Base-by-base conservation (phyloP, 345 rosid genomes). In the Viola odorata region DNA sequence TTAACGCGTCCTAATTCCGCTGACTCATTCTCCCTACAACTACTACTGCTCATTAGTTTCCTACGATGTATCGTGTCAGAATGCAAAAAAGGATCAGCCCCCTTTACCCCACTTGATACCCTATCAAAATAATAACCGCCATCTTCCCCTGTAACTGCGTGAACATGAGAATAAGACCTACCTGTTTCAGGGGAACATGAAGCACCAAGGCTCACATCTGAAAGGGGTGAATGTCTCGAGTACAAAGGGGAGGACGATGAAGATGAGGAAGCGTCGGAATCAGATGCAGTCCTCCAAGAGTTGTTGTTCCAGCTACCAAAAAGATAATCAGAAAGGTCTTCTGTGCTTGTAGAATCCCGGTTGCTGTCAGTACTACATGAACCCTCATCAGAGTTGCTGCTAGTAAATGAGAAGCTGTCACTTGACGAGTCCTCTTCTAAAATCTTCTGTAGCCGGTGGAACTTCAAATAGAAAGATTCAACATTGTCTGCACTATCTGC, bases 301-400 rank as follows among this genome's bases (percentile, higher is more conserved):
- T 80, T 42, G 74, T 80, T 79, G 75, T 73, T 80, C 74, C 82
- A 81, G 7, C 81, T 81, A 55, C 91, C 89, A 50, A 80, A 82
- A 64, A 78, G 72, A 69, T 66, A 79, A 61, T 95, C 99, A 39
- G 91, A 78, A 45, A 84, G 73, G 51, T 95, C 99, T 16, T 95
- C 99, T 4, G 75, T 64, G 64, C 94, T 76, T 39, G 82, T 59
- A 16, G 92, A 85, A 61, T 78, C 90, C 53, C 74, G 80, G 58
- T 82, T 84, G 72, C 91, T 85, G 16, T 91, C 94, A 3, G 97
- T 86, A 75, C 96, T 86, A 80, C 86, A 86, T 15, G 95, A 86
- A 50, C 94, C 86, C 74, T 88, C 91, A 67, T 88, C 98, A 0
- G 98, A 91, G 67, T 81, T 85, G 78, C 83, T 87, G 77, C 95